Base-by-base conservation (phyloP, 306 rosid genomes). In the Corylus heterophylla region DNA sequence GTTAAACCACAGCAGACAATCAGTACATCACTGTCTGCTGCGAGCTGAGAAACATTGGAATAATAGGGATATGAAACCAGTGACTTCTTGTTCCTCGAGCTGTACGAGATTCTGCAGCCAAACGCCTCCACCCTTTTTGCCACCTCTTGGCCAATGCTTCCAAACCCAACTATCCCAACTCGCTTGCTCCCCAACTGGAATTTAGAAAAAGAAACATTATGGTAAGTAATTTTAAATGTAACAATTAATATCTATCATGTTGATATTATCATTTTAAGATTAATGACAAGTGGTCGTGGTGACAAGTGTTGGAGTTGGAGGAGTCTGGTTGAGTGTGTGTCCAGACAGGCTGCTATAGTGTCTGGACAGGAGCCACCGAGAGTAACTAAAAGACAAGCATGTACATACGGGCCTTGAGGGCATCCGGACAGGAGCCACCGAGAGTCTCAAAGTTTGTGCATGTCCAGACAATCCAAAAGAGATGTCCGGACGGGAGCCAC, bases 101-200 rank as follows among this genome's bases (percentile, higher is more conserved):
- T 80, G 79, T 90, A 90, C 8, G 71, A 78, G 56, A 85, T 50
- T 0, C 2, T 87, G 87, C 92, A 88, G 3, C 78, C 86, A 13
- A 87, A 85, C 18, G 79, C 85, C 69, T 85, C 85, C 12, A 88
- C 82, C 75, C 92, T 82, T 17, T 85, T 83, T 4, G 88, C 94
- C 2, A 90, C 88, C 82, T 82, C 80, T 27, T 54, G 37, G 73
- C 92, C 94, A 27, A 90, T 83, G 55, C 70, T 87, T 56, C 90
- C 93, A 55, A 91, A 56, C 2, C 91, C 95, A 73, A 89, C 84
- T 1, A 91, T 82, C 25, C 89, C 88, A 18, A 87, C 83, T 70
- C 69, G 81, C 81, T 86, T 89, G 56, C 87, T 83, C 48, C 83
- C 67, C 31, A 87, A 2, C 91, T 89, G 78, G 78, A 64, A 80